Evolutionary conservation across 2,329 filamentous ascomycete genomes (phyloP), one percentile per base, ranked within the genome.

Genomic region (Chaetomium strumarium): DNA sequence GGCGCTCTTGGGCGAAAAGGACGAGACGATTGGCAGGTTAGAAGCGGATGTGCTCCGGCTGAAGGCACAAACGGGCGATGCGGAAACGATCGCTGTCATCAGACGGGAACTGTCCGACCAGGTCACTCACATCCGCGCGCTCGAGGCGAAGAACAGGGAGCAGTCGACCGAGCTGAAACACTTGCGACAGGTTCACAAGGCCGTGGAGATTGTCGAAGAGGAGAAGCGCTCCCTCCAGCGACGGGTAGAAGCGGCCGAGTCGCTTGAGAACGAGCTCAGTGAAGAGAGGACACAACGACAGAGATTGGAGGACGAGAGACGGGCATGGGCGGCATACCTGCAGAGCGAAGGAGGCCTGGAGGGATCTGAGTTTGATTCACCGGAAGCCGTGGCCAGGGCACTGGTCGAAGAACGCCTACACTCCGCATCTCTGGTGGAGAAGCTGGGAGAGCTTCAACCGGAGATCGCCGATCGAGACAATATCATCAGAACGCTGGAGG

Each of bases 191-290:
- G 72, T 86, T 3, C 85, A 90, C 67, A 92, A 88, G 70, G 89
- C 88, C n/a, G 85, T 96, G 1, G 89, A 96, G 64, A 81, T 99
- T 2, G 87, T 97, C 0, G 90, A 99, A 66, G 93, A 99, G 67
- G 90, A 99, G 72, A 97, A 97, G 74, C 79, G 88, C 56, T 81
- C 83, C 0, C 72, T 99, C 19, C 86, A 93, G 67, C 83, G 84
- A 31, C 89, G 84, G 64, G 68, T 99, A 1, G 83, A 89, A 55
- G 75, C 86, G 36, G 85, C 92, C 68, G 83, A 88, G 52, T 76
- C 81, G 12, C 64, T 96, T 10, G 83, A 93, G 63, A 76, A 80
- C 29, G 88, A 96, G 64, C 75, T 97, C 12, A 78, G 81, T 10
- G 92, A 96, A 66, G 81, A 86, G 17, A 81, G 87, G 56, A 77